Conservation (phyloP, 352 stramenopile species). For the Phytophthora pisi region DNA sequence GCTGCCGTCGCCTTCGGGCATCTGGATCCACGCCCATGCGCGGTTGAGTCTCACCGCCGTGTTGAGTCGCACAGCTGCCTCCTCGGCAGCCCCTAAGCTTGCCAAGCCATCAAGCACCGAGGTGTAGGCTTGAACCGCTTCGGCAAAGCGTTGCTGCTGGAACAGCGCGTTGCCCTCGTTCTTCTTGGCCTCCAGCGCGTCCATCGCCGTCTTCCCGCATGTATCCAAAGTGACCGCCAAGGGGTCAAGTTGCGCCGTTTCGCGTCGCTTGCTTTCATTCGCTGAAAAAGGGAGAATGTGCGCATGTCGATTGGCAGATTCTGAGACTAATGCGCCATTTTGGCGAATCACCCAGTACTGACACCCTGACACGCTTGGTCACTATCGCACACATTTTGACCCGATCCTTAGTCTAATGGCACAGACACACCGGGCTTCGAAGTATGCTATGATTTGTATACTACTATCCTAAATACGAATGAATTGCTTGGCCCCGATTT, state of each 20-base stretch:
- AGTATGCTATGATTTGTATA: slow-evolving; percentile 58
- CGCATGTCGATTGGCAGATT: slow-evolving; percentile 87
- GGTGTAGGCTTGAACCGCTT: slow-evolving; percentile 61
- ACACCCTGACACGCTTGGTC: slow-evolving; percentile 78
- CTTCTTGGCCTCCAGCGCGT: slow-evolving; percentile 54
- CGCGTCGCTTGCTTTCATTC: slow-evolving; percentile 9
- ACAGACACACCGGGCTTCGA: slow-evolving; percentile 91
- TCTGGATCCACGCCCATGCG: slow-evolving; percentile 60
- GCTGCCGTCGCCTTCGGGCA: slow-evolving; percentile 16
- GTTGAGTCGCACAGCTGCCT: slow-evolving; percentile 37
- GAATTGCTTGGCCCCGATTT: slow-evolving; percentile 3
- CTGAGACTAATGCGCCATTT: slow-evolving; percentile 59
- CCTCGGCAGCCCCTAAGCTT: not conserved
- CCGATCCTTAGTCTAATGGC: slow-evolving; percentile 91
- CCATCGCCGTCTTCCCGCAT: slow-evolving; percentile 11
- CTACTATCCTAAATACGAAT: slow-evolving; percentile 26
- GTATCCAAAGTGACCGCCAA: slow-evolving; percentile 3
- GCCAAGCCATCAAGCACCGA: slow-evolving; percentile 34
- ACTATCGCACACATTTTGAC: slow-evolving; percentile 89
- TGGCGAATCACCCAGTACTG: slow-evolving; percentile 68
- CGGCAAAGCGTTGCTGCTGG: slow-evolving; percentile 43
- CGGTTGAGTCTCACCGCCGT: slow-evolving; percentile 69
- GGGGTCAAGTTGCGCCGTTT: slow-evolving; percentile 18
- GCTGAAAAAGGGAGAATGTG: slow-evolving; percentile 45
- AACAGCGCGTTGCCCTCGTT: slow-evolving; percentile 65